Percentiles rank a stretch among this genome's conserved stretches.
These are phyloP conservation scores for Pythium sukuiense DNA, from an alignment of 352 stramenopile genomes.

Conservation along the genomic window DNA sequence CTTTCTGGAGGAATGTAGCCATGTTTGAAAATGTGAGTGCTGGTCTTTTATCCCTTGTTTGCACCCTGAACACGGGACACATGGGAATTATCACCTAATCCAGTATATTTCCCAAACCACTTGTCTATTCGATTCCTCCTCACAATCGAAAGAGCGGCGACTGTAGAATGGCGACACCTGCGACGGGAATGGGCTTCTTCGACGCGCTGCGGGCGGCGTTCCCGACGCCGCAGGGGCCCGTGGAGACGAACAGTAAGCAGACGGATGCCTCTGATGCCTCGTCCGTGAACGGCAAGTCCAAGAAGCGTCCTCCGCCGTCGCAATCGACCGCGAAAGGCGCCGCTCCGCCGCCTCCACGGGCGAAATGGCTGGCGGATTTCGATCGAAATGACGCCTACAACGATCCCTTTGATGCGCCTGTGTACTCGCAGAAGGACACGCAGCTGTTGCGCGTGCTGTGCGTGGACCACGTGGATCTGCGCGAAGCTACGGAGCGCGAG, in stretches of 20 bases:
- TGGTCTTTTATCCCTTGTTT: conserved; percentile 8
- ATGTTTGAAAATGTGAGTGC: conserved; percentile 11
- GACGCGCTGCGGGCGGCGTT: conserved; percentile 23
- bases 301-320: conserved; percentile 23
- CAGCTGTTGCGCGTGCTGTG: conserved; percentile 45
- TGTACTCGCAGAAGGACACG: conserved; percentile 19
- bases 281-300: conserved; percentile 11
- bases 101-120: neutral
- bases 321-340: conserved; percentile 3
- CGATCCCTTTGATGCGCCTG: conserved; percentile 13
- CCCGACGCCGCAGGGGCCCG: conserved; percentile 10
- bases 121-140: neutral
- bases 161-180: neutral
- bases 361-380: conserved; percentile 15
- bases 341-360: conserved; percentile 4
- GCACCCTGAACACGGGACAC: neutral
- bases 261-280: neutral
- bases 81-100: neutral
- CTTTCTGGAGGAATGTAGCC: neutral
- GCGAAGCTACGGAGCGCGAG: conserved; percentile 52
- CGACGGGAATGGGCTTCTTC: conserved; percentile 12
- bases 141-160: neutral
- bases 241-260: neutral
- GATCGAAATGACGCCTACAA: conserved; percentile 8
- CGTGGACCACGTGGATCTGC: conserved; percentile 57